phyloP scores from a whole-genome alignment of 2,329 filamentous ascomycete species.

The Calonectria pteridis region DNA sequence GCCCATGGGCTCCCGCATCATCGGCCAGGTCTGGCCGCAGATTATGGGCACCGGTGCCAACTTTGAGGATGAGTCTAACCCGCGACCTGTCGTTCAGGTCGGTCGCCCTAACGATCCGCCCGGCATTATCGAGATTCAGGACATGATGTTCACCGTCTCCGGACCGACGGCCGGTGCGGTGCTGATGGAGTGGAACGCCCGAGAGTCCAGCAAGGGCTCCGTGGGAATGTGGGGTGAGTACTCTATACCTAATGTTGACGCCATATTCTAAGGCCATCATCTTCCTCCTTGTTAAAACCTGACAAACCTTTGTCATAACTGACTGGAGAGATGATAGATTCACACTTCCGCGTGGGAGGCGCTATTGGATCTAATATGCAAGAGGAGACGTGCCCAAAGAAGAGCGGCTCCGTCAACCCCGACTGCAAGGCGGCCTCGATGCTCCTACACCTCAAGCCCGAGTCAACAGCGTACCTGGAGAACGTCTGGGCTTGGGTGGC shows the following conservation, averaged over 20 bases:
- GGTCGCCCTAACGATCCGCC: conserved; percentile 77
- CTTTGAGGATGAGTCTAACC: conserved; percentile 82
- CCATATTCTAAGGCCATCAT: too few relatives aligned
- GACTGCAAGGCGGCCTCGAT: conserved; percentile 82
- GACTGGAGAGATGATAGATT: conserved; percentile 71
- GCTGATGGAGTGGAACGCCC: conserved; percentile 91
- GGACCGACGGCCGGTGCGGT: conserved; percentile 89
- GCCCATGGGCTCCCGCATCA: conserved; percentile 85
- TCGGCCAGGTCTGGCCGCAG: conserved; percentile 91
- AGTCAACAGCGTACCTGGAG: conserved; percentile 82
- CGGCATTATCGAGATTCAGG: conserved; percentile 87
- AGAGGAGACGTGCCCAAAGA: conserved; percentile 83
- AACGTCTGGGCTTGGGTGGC: conserved; percentile 93
- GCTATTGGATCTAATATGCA: conserved; percentile 86
- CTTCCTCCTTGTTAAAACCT: too few relatives aligned
- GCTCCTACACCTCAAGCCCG: conserved; percentile 72
- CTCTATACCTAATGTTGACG: background rate
- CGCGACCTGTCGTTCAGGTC: conserved; percentile 86
- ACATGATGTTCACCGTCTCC: conserved; percentile 86
- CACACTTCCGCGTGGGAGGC: conserved; percentile 94
- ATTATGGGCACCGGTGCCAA: conserved; percentile 83
- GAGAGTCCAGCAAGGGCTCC: conserved; percentile 73
- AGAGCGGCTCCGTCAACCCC: conserved; percentile 70
- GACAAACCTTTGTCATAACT: background rate
- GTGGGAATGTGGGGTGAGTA: conserved; percentile 74